Conservation (phyloP, 2,329 filamentous ascomycete species). For the Aotearoamyces nothofagi region DNA sequence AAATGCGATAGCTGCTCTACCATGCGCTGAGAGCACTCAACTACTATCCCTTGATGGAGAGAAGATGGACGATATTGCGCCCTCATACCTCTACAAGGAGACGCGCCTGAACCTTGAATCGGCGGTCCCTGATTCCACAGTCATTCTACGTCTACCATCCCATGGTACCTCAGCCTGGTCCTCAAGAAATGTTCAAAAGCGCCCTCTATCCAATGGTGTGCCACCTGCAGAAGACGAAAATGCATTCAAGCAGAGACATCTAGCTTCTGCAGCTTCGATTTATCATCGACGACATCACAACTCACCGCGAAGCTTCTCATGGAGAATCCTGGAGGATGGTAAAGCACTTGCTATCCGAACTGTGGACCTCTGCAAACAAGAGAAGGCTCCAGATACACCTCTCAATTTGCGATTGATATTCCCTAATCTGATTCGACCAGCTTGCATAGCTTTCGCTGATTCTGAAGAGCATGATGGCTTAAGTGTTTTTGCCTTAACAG, state of each 20-base stretch:
- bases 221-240: conserved; percentile 50
- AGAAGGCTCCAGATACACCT: conserved; percentile 50
- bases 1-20: conserved; percentile 12
- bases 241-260: conserved; percentile 53
- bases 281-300: conserved; percentile 67
- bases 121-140: conserved; percentile 49
- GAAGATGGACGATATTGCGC: conserved; percentile 49
- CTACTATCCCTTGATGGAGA: conserved; percentile 35
- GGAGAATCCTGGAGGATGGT: conserved; percentile 73
- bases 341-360: conserved; percentile 70
- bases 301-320: conserved; percentile 75
- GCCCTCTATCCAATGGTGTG: conserved; percentile 21
- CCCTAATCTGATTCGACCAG: conserved; percentile 52
- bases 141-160: conserved; percentile 53
- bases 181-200: conserved; percentile 24
- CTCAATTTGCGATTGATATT: conserved; percentile 70
- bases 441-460: conserved; percentile 74
- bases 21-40: too few species aligned
- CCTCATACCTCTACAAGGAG: conserved; percentile 67
- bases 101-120: conserved; percentile 72
- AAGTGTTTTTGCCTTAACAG: conserved; percentile 66
- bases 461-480: conserved; percentile 62
- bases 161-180: conserved; percentile 22
- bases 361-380: conserved; percentile 62
- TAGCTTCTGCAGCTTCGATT: conserved; percentile 67